Conservation (phyloP, 768 basidiomycete species). For the Rhizopogon rudus region DNA sequence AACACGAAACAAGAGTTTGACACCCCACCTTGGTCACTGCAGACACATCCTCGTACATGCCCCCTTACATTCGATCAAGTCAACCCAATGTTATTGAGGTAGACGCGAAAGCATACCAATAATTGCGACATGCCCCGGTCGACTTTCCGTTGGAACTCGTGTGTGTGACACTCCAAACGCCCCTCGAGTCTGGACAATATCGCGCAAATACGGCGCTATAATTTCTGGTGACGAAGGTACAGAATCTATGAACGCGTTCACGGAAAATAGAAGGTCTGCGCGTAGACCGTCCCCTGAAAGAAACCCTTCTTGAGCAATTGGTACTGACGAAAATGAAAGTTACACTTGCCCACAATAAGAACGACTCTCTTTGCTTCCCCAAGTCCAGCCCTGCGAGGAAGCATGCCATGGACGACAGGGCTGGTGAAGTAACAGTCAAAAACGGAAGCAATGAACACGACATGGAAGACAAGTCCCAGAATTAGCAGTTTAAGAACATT, state of each 20-base stretch:
- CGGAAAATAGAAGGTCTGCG: conserved; percentile 71
- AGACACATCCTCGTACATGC: conserved; percentile 90
- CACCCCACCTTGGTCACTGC: conserved; percentile 72
- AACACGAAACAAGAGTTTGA: not conserved
- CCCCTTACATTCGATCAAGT: conserved; percentile 38
- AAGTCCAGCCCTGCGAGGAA: conserved; percentile 38
- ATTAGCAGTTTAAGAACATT: conserved; percentile 41
- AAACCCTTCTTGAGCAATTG: not conserved
- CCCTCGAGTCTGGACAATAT: conserved; percentile 60
- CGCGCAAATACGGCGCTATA: conserved; percentile 71
- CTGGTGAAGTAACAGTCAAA: conserved; percentile 91
- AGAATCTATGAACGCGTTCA: conserved; percentile 47
- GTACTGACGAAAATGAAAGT: not conserved
- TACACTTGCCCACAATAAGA: conserved; percentile 64
- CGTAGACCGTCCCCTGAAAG: conserved; percentile 72
- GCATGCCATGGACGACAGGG: conserved; percentile 78
- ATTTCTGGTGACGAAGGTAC: conserved; percentile 48
- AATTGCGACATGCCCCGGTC: conserved; percentile 86
- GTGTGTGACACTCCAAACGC: conserved; percentile 86
- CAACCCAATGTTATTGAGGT: not conserved
- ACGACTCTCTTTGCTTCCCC: conserved; percentile 70
- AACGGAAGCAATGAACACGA: conserved; percentile 63
- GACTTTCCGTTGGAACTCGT: conserved; percentile 80
- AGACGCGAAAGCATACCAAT: conserved; percentile 46
- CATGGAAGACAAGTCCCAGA: conserved; percentile 71